Evolutionary conservation across 257 asterid genomes (phyloP).

Genomic region (Mentha longifolia): DNA sequence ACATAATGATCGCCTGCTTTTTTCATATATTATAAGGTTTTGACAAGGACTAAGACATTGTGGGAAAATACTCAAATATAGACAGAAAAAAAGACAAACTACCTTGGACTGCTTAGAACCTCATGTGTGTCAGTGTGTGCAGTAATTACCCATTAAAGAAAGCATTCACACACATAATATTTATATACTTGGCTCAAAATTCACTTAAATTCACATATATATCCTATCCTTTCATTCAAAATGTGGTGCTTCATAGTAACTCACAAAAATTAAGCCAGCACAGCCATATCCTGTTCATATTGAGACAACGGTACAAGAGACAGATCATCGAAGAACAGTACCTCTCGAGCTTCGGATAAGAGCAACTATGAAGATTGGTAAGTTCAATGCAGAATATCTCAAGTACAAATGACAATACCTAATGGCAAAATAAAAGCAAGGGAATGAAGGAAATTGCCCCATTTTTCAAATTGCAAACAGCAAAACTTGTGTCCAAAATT

Average conservation of each 20-base stretch:
- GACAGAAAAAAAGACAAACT: slow-evolving; percentile 22
- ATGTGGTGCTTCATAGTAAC: not conserved
- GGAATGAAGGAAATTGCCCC: no score
- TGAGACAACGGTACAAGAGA: not conserved
- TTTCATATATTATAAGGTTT: not conserved
- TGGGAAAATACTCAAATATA: slow-evolving; percentile 14
- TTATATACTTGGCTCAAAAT: not conserved
- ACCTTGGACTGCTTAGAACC: slow-evolving; percentile 30
- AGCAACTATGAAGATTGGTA: not conserved
- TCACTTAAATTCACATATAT: not conserved
- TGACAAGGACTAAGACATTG: slow-evolving; percentile 17
- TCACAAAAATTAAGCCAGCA: slow-evolving; percentile 12
- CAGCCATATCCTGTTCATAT: not conserved
- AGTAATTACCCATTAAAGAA: not conserved
- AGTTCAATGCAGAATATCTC: not conserved
- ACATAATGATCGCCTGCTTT: slow-evolving; percentile 13
- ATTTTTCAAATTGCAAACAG: not conserved
- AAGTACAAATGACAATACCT: not conserved
- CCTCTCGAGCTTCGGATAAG: slow-evolving; percentile 13
- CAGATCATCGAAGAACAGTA: not conserved
- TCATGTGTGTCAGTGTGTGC: no score
- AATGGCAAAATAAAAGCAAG: slow-evolving; percentile 4
- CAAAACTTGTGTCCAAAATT: not conserved
- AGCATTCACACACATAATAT: slow-evolving; percentile 1
- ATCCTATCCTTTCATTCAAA: not conserved